These are phyloP conservation scores for Cyberlindnera petersonii DNA, from an alignment of 805 yeast genomes.

Conservation along the genomic window DNA sequence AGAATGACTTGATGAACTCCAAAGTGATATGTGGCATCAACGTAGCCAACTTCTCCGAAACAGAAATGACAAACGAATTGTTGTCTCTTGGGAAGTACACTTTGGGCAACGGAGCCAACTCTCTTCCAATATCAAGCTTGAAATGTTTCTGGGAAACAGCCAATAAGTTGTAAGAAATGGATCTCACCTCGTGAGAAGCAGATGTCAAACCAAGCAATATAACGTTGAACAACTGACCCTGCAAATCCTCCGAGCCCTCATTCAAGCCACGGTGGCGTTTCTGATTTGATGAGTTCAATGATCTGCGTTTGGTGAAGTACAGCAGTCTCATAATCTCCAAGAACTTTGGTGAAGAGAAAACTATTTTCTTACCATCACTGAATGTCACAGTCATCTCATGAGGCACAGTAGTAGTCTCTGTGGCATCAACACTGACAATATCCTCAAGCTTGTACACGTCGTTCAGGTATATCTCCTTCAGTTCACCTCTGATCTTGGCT, in stretches of 20 bases:
- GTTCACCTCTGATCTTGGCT: slow-evolving; percentile 34
- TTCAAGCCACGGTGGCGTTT: slow-evolving; percentile 14
- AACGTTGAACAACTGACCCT: slow-evolving; percentile 61
- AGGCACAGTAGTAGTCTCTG: slow-evolving; percentile 42
- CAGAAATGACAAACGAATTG: slow-evolving; percentile 52
- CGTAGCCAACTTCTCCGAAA: slow-evolving; percentile 55
- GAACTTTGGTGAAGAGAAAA: slow-evolving; percentile 46
- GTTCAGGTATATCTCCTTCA: slow-evolving; percentile 36
- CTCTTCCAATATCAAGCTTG: slow-evolving; percentile 55
- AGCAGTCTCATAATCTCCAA: slow-evolving; percentile 67
- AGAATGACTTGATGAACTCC: slow-evolving; percentile 47
- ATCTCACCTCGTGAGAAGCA: slow-evolving; percentile 52
- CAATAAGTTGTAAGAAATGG: slow-evolving; percentile 58
- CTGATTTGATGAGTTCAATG: slow-evolving; percentile 30
- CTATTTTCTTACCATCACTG: slow-evolving; percentile 32
- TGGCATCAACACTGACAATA: slow-evolving; percentile 37
- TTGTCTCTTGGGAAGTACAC: slow-evolving; percentile 67
- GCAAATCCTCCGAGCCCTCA: slow-evolving; percentile 36
- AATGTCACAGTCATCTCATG: slow-evolving; percentile 47
- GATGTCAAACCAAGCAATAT: slow-evolving; percentile 67
- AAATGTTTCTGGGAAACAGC: slow-evolving; percentile 59
- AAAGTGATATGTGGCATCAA: slow-evolving; percentile 57
- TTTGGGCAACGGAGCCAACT: slow-evolving; percentile 50
- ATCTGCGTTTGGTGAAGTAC: slow-evolving; percentile 60
- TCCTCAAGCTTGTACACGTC: slow-evolving; percentile 42